Conservation (phyloP, 306 rosid genomes). For the Abrus precatorius region DNA sequence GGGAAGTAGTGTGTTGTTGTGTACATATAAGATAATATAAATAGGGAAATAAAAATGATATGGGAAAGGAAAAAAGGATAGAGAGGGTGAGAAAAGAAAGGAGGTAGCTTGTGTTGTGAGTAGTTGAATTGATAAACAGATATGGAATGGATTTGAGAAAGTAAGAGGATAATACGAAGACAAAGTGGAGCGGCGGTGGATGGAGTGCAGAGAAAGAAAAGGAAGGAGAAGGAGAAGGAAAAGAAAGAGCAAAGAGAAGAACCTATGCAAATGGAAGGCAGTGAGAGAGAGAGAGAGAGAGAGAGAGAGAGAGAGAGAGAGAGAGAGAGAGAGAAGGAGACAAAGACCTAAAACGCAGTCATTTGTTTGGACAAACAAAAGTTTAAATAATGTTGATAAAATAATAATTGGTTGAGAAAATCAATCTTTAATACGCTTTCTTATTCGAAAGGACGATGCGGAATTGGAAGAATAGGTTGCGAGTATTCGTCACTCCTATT, state of each 20-base stretch:
- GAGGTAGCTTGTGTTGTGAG: background rate
- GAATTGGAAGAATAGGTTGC: slow-evolving; percentile 12
- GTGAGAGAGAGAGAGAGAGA: slow-evolving; percentile 38
- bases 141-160: background rate
- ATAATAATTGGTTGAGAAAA: slow-evolving; percentile 49
- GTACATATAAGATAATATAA: background rate
- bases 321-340: slow-evolving; percentile 36
- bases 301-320: slow-evolving; percentile 27
- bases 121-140: slow-evolving; percentile 41
- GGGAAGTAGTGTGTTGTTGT: slow-evolving; percentile 47
- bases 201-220: slow-evolving; percentile 66
- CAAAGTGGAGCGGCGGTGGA: slow-evolving; percentile 33
- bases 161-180: slow-evolving; percentile 8
- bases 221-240: slow-evolving; percentile 8
- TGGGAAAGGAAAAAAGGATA: background rate
- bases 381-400: slow-evolving; percentile 52
- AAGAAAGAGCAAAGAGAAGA: background rate
- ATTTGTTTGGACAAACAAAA: slow-evolving; percentile 57
- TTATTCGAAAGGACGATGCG: slow-evolving; percentile 38
- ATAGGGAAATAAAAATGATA: background rate
- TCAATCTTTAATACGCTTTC: slow-evolving; percentile 42
- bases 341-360: slow-evolving; percentile 64
- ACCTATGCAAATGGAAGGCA: background rate
- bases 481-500: slow-evolving; percentile 35
- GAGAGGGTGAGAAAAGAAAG: background rate